Base-by-base conservation (phyloP, 2,329 filamentous ascomycete genomes). In the Juglanconis sp. region DNA sequence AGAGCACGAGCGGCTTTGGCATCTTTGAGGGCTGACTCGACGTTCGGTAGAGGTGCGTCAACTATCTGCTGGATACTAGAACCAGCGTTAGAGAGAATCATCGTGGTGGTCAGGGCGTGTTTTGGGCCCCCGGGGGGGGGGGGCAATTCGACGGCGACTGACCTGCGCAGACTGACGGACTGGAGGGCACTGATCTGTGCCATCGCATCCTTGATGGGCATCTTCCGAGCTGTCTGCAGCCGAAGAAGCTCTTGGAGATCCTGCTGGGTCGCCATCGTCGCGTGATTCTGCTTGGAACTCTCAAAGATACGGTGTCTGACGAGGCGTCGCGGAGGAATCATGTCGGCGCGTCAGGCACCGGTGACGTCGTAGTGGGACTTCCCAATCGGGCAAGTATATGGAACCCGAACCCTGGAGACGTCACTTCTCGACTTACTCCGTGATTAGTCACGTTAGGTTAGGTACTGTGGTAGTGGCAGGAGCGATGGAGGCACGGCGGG, bases 211-310 rank as follows among this genome's bases (percentile, higher is more conserved):
- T 87, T 76, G 74, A 87, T 84, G 3, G 84, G 75, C 56, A 85
- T 73, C 67, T 84, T 87, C 56, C 83, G 81, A 51, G 79, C 77
- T 3, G 82, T 87, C 65, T 87, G 74, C 57, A 87, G 76, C 51
- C 84, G 83, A 56, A 87, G 75, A 15, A 87, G 78, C 67, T 86
- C 84, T 66, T 87, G 83, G 30, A 87, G 72, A 65, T 87, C 84
- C 62, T 83, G 78, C 64, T 85, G 82, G 1, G 80, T 76, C 7
- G 81, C 77, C 83, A 86, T 85, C 3, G 17, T 64, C 4, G 32
- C 32, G 10, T 46, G 36, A 24, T 24, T 24, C 17, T 24, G 17
- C 17, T 34, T 7, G 13, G 6, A 15, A 13, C 6, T 42, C 17
- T 24, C 17, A 24, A 24, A 24, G 17, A 24, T 24, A 24, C 1